A percentile compares a stretch with the other conserved stretches of the same genome.
These are phyloP conservation scores for Beta vulgaris DNA, from an alignment of 148 eudicot genomes.

Conservation along the genomic window DNA sequence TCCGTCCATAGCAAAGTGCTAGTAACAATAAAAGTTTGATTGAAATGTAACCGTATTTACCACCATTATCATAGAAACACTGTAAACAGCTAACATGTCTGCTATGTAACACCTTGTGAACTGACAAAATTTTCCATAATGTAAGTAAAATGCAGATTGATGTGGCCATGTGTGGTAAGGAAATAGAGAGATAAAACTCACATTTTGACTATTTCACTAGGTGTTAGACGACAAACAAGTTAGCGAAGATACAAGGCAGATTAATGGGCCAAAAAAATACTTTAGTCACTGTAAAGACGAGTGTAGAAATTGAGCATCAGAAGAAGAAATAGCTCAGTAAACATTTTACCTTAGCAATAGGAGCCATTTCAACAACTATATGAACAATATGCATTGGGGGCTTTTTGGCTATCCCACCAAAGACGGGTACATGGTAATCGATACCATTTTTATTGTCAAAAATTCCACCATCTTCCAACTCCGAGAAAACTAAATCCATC, in stretches of 20 bases:
- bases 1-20: not conserved
- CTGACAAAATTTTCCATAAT: too few species aligned
- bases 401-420: constrained; percentile 82
- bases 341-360: constrained; percentile 81
- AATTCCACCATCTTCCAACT: constrained; percentile 83
- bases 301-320: not conserved
- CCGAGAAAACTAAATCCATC: constrained; percentile 98
- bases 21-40: not conserved
- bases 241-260: too few species aligned
- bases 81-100: too few species aligned
- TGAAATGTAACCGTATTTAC: not conserved
- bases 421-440: constrained; percentile 96
- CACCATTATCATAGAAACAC: not conserved
- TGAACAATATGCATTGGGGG: constrained; percentile 97
- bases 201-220: too few species aligned
- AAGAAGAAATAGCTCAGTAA: not conserved
- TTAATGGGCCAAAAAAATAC: too few species aligned
- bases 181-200: too few species aligned
- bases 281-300: not conserved
- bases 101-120: too few species aligned
- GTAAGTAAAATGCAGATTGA: too few species aligned
- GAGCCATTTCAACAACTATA: constrained; percentile 98
- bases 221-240: too few species aligned
- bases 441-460: constrained; percentile 83
- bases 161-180: too few species aligned